Evolutionary conservation across 371 early-diverging fungal species (phyloP), one percentile per base, ranked within the genome.

Genomic region (Rhizopus arrhizus): DNA sequence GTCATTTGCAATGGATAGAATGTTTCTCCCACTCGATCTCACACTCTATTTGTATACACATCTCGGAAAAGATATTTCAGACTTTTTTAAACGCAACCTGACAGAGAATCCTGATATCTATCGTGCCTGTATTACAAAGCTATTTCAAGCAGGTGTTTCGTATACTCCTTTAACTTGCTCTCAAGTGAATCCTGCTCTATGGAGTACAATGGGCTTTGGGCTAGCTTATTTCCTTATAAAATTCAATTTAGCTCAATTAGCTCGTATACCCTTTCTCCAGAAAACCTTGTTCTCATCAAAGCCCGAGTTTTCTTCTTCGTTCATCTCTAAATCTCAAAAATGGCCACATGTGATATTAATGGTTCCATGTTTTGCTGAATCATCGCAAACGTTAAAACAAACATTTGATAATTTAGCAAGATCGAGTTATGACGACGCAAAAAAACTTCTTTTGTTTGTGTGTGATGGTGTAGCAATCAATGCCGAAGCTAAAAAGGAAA

Each of bases 371-470:
- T 77, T 67, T 58, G 63, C 74, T 2, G 81, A 81, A 53, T 60
- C 73, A 2, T 57, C 71, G 49, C 73, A 74, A 3, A 73, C 62
- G 1, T 36, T 85, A 46, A 77, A 74, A 29, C 71, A 75, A 16
- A 79, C 84, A 6, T 43, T 83, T 1, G 81, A 82, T 36, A 72
- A 79, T 0, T 61, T 85, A 8, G 80, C 77, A 3, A 52, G 78
- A 7, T 61, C 80, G 0, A 65, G 73, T 13, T 76, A 81, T 52
- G 81, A 81, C 16, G 82, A 82, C 48, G 51, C 57, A 12, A 68
- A 67, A 38, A 84, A 77, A 32, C 50, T 85, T n/a, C 53, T 85
- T 15, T 22, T 84, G 29, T 82, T 85, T 61, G 77, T 81, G 4
- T 78, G 79, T 36, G 82, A 81, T 59, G 81, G 81, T n/a, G 42